Conservation (phyloP, 208 protist species). For the Trypanosoma cruzi region DNA sequence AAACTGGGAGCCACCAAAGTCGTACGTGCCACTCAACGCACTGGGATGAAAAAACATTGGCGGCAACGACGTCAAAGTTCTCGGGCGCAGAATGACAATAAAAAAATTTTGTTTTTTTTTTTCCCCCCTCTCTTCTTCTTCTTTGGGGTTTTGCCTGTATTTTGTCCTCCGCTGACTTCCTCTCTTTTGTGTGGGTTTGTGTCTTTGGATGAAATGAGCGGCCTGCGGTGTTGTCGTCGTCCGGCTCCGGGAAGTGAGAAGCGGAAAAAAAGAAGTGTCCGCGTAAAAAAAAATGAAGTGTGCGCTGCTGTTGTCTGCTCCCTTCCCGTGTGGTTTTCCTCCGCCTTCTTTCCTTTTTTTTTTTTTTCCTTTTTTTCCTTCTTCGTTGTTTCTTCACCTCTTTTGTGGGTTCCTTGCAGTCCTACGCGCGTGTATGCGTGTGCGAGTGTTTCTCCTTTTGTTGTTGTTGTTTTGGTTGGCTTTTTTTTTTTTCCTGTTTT, state of each 20-base stretch:
- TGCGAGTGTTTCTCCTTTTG: not conserved
- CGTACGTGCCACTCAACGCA: not conserved
- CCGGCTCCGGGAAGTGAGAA: too few relatives aligned
- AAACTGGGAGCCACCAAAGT: not conserved
- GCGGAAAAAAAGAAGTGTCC: too few relatives aligned
- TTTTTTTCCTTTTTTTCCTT: conserved; percentile 4
- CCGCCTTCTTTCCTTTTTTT: too few relatives aligned
- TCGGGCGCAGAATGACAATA: not conserved
- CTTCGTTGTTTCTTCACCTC: not conserved
- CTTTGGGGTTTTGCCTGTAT: too few relatives aligned
- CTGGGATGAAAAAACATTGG: conserved; percentile 1
- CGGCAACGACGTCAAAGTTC: not conserved
- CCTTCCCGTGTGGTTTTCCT: too few relatives aligned
- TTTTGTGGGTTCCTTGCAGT: too few relatives aligned
- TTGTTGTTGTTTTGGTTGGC: not conserved
- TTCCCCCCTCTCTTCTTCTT: not conserved
- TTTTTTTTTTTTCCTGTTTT: not conserved
- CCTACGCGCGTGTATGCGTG: too few relatives aligned
- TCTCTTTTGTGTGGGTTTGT: not conserved
- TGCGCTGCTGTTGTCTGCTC: too few relatives aligned
- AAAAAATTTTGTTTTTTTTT: not conserved
- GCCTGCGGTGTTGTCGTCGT: too few relatives aligned
- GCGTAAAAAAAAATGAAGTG: too few relatives aligned
- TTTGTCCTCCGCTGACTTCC: not conserved
- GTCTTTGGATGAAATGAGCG: too few relatives aligned